These are phyloP conservation scores for Leishmania guyanensis DNA, from an alignment of 208 protist species.

Conservation along the genomic window DNA sequence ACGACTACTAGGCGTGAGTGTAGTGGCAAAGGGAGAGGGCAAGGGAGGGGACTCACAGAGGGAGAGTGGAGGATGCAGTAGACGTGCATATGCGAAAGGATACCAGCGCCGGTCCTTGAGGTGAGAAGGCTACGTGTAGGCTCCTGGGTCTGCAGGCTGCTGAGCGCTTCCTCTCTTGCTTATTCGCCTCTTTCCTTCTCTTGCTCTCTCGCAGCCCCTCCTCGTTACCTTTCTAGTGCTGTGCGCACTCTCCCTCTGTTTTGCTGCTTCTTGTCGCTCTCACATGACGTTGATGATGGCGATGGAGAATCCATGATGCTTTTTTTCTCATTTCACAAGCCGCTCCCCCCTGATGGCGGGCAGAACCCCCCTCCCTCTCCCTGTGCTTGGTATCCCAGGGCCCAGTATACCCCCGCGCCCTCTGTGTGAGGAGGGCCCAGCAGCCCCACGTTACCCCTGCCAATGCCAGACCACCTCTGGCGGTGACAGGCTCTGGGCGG, in stretches of 20 bases:
- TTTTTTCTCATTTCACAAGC: too few relatives aligned
- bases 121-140: not conserved
- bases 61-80: not conserved
- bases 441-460: too few relatives aligned
- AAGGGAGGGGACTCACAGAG: not conserved
- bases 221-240: not conserved
- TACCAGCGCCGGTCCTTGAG: not conserved
- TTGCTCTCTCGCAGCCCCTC: not conserved
- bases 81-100: not conserved
- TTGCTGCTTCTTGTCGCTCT: constrained; percentile 4
- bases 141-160: not conserved
- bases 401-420: too few relatives aligned
- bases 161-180: not conserved
- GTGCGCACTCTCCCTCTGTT: not conserved
- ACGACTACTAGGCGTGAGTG: constrained; percentile 89
- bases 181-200: not conserved
- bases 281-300: not conserved
- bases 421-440: too few relatives aligned
- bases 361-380: too few relatives aligned
- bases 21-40: constrained; percentile 22
- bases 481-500: too few relatives aligned
- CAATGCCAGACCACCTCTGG: too few relatives aligned
- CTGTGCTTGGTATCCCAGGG: too few relatives aligned
- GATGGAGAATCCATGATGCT: too few relatives aligned
- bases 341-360: too few relatives aligned